phyloP scores from a whole-genome alignment of 257 asterid species.

The Solanum pinnatisectum region DNA sequence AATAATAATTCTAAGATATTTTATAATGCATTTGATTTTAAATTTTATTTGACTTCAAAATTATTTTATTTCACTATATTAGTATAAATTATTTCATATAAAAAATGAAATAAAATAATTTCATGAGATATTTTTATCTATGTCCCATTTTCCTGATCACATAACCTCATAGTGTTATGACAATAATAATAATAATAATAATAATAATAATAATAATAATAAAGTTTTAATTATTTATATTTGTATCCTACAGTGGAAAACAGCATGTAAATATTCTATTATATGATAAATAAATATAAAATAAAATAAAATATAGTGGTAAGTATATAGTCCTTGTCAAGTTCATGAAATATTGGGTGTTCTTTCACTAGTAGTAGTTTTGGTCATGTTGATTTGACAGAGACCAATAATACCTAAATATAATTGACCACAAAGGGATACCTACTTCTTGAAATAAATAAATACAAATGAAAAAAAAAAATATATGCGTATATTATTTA shows the following conservation, averaged over 20 bases:
- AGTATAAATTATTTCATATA: neutral
- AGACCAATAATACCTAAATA: neutral
- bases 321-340: neutral
- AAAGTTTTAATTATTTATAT: neutral
- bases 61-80: neutral
- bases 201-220: too few species aligned
- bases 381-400: neutral
- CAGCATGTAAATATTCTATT: neutral
- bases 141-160: too few species aligned
- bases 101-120: neutral
- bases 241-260: neutral
- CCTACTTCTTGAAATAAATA: neutral
- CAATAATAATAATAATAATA: neutral
- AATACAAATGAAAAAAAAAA: neutral
- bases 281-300: neutral
- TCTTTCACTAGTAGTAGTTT: neutral
- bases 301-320: neutral
- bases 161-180: neutral
- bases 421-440: neutral
- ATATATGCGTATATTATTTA: neutral
- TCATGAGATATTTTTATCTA: rapidly evolving
- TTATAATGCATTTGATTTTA: too few species aligned
- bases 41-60: neutral
- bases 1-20: neutral
- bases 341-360: neutral